Conservation (phyloP, 257 asterid genomes). For the Primulina eburnea region DNA sequence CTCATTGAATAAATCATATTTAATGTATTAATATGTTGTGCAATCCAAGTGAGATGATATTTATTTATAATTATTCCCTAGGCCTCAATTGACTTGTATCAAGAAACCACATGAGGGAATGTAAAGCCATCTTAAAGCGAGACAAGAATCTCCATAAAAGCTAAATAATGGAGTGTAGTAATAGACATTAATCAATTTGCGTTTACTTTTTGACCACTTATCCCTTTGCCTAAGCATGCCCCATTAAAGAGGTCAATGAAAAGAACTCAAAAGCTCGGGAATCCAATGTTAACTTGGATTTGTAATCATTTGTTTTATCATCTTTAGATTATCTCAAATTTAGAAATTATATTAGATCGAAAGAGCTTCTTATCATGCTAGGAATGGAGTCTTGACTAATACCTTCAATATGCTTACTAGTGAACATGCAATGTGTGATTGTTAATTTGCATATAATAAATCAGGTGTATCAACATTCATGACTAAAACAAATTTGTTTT, state of each 20-base stretch:
- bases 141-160: conserved; percentile 85
- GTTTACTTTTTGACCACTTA: conserved; percentile 68
- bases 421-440: too few relatives aligned
- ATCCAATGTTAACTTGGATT: conserved; percentile 70
- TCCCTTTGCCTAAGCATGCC: conserved; percentile 39
- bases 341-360: conserved; percentile 1
- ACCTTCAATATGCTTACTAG: neutral
- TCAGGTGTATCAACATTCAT: too few relatives aligned
- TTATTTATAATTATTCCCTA: neutral
- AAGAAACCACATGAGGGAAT: conserved; percentile 43
- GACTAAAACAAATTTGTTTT: too few relatives aligned
- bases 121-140: conserved; percentile 67
- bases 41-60: too few relatives aligned
- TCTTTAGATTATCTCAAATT: conserved; percentile 18
- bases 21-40: too few relatives aligned
- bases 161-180: conserved; percentile 73
- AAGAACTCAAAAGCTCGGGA: conserved; percentile 51
- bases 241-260: conserved; percentile 55
- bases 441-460: too few relatives aligned
- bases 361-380: neutral
- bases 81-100: conserved; percentile 28
- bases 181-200: conserved; percentile 55
- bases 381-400: too few relatives aligned
- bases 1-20: too few relatives aligned
- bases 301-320: conserved; percentile 14